Conservation (phyloP, 495 filamentous ascomycete genomes). For the Pseudomonodictys pantanalensis region DNA sequence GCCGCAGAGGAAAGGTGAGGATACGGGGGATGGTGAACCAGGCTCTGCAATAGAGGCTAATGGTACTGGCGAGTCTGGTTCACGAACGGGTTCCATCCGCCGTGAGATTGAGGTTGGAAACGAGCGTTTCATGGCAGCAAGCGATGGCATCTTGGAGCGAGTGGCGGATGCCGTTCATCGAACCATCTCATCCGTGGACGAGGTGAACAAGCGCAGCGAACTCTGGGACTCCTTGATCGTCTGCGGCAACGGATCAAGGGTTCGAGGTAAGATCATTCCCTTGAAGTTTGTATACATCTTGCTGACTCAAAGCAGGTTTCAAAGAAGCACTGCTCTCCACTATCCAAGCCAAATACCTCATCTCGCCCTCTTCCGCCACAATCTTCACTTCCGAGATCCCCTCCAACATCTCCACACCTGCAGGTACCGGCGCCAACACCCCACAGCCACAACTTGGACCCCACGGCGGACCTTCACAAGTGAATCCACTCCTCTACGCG, state of each 20-base stretch:
- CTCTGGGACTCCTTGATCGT: slow-evolving; percentile 90
- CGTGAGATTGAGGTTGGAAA: slow-evolving; percentile 81
- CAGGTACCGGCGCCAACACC: slow-evolving; percentile 87
- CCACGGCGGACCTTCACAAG: slow-evolving; percentile 48
- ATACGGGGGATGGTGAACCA: slow-evolving; percentile 32
- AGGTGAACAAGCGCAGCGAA: slow-evolving; percentile 72
- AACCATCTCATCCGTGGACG: slow-evolving; percentile 71
- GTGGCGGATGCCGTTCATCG: slow-evolving; percentile 81
- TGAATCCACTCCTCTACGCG: slow-evolving; percentile 89
- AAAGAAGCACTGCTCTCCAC: slow-evolving; percentile 81
- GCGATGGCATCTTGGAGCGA: slow-evolving; percentile 67
- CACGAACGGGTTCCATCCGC: slow-evolving; percentile 47
- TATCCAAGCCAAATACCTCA: slow-evolving; percentile 75
- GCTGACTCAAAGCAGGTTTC: slow-evolving; percentile 52
- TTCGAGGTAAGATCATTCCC: slow-evolving; percentile 59
- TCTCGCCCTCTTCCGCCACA: slow-evolving; percentile 84
- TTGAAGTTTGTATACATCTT: neutral
- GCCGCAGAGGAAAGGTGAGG: slow-evolving; percentile 41
- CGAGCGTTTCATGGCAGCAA: slow-evolving; percentile 82
- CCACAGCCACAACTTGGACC: slow-evolving; percentile 64
- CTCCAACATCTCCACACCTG: slow-evolving; percentile 82
- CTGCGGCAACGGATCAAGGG: slow-evolving; percentile 80
- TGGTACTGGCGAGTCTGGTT: slow-evolving; percentile 34
- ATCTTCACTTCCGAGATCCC: slow-evolving; percentile 97
- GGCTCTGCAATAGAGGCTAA: slow-evolving; percentile 29